These are phyloP conservation scores for Phytopythium cucurbitacearum DNA, from an alignment of 352 stramenopile species.

Conservation along the genomic window DNA sequence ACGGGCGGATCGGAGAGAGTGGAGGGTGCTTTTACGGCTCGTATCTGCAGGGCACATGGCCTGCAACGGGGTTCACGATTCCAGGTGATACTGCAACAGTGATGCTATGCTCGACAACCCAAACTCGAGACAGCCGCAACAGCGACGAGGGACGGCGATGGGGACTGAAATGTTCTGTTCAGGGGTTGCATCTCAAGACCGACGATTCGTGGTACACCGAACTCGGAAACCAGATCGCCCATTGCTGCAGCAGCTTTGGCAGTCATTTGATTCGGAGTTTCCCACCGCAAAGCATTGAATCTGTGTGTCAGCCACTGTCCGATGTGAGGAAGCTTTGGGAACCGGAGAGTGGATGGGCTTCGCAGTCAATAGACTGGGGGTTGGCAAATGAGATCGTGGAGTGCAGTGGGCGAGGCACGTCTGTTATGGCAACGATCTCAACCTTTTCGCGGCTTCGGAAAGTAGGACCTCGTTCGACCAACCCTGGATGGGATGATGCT, in stretches of 20 bases:
- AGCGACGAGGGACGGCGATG: slow-evolving; percentile 40
- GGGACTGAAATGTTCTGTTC: slow-evolving; percentile 57
- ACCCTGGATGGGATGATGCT: slow-evolving; percentile 14
- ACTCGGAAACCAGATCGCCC: slow-evolving; percentile 4
- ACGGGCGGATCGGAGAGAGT: slow-evolving; percentile 55
- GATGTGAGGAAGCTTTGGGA: slow-evolving; percentile 10
- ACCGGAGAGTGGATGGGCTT: too few species aligned
- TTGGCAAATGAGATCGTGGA: slow-evolving; percentile 20
- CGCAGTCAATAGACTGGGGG: slow-evolving; percentile 5
- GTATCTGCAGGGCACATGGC: slow-evolving; percentile 50
- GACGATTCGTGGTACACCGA: slow-evolving; percentile 24
- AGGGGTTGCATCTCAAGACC: slow-evolving; percentile 23
- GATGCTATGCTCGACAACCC: slow-evolving; percentile 62
- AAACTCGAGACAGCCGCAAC: slow-evolving; percentile 28
- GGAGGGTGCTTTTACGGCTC: slow-evolving; percentile 66
- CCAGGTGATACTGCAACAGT: slow-evolving; percentile 61
- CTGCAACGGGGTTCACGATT: slow-evolving; percentile 43
- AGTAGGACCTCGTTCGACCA: slow-evolving; percentile 11
- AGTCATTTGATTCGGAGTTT: too few species aligned
- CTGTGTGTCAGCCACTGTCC: slow-evolving; percentile 1
- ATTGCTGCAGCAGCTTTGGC: too few species aligned
- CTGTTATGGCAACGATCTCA: slow-evolving; percentile 17
- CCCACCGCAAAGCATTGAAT: too few species aligned
- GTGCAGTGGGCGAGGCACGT: slow-evolving; percentile 7
- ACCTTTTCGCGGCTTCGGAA: slow-evolving; percentile 17